Evolutionary conservation across 352 stramenopile genomes (phyloP).

Genomic region (Globisporangium acanthophoron): DNA sequence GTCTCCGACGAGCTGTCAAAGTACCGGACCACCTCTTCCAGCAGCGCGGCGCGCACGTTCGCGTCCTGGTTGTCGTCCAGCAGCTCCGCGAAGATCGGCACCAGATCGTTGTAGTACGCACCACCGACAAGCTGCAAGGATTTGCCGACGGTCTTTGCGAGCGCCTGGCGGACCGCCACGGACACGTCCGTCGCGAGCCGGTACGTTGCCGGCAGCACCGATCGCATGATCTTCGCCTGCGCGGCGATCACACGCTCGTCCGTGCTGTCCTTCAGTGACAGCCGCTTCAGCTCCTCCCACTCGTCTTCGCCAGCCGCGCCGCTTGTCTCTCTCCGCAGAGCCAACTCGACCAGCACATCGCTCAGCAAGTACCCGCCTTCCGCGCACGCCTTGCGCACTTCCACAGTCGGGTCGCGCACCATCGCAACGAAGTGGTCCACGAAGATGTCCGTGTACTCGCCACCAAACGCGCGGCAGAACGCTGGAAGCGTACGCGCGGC

Average conservation of each 20-base stretch:
- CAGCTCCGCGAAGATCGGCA: conserved; percentile 80
- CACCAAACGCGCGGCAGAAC: conserved; percentile 75
- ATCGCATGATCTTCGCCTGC: conserved; percentile 77
- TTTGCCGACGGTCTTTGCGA: conserved; percentile 73
- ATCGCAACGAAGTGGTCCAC: conserved; percentile 87
- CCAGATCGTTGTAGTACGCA: conserved; percentile 72
- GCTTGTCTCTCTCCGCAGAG: conserved; percentile 19
- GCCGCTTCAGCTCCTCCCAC: conserved; percentile 16
- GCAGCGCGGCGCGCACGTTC: conserved; percentile 65
- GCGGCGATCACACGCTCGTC: conserved; percentile 47
- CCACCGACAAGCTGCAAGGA: conserved; percentile 62
- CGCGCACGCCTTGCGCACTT: conserved; percentile 73
- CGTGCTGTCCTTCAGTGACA: conserved; percentile 13
- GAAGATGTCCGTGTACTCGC: conserved; percentile 79
- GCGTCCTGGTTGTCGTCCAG: conserved; percentile 78
- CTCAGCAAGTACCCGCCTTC: conserved; percentile 62
- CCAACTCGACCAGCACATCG: conserved; percentile 50
- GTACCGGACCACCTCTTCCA: conserved; percentile 80
- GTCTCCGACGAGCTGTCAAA: conserved; percentile 63
- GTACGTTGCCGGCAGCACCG: conserved; percentile 74
- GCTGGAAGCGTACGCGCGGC: conserved; percentile 61
- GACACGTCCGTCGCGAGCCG: conserved; percentile 70
- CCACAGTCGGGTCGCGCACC: conserved; percentile 76
- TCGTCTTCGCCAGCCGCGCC: neutral
- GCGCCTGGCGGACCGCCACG: conserved; percentile 62